These are phyloP conservation scores for Inonotus obliquus DNA, from an alignment of 1,284 basidiomycete species.

Conservation along the genomic window DNA sequence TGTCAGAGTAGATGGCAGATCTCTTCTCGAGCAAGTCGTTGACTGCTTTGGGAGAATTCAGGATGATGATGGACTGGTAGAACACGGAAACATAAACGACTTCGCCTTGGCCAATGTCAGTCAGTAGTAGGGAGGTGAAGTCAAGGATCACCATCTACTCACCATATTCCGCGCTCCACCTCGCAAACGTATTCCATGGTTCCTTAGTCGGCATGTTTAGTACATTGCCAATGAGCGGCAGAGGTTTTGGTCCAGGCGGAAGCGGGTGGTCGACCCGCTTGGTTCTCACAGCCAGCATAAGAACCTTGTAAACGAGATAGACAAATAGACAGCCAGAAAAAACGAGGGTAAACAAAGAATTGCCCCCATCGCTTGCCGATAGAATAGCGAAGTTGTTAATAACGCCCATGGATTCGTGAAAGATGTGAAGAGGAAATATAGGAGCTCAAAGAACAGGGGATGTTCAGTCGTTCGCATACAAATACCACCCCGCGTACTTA, in stretches of 20 bases:
- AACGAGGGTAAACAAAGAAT: neutral
- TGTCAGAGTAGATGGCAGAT: conserved; percentile 34
- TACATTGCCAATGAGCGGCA: conserved; percentile 50
- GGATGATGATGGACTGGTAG: conserved; percentile 31
- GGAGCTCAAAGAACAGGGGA: too few relatives aligned
- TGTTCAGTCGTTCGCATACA: too few relatives aligned
- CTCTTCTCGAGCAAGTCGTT: conserved; percentile 37
- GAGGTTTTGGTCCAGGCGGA: conserved; percentile 47
- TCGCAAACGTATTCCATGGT: conserved; percentile 51
- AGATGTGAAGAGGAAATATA: too few relatives aligned
- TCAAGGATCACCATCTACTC: neutral
- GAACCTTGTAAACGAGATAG: neutral
- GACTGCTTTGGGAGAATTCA: conserved; percentile 33
- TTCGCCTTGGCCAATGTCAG: conserved; percentile 19
- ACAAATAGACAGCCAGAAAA: neutral
- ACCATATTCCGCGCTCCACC: conserved; percentile 38
- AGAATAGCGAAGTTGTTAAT: too few relatives aligned
- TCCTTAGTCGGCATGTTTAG: conserved; percentile 48
- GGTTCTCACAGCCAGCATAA: neutral
- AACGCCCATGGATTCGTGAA: too few relatives aligned
- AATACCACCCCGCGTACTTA: too few relatives aligned
- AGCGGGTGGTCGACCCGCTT: conserved; percentile 24
- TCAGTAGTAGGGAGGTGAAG: neutral
- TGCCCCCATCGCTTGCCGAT: too few relatives aligned
- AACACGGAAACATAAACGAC: conserved; percentile 32